Percentiles rank a stretch among this genome's conserved stretches.
Conservation (phyloP, 257 asterid species). For the Leonotis leonurus region DNA sequence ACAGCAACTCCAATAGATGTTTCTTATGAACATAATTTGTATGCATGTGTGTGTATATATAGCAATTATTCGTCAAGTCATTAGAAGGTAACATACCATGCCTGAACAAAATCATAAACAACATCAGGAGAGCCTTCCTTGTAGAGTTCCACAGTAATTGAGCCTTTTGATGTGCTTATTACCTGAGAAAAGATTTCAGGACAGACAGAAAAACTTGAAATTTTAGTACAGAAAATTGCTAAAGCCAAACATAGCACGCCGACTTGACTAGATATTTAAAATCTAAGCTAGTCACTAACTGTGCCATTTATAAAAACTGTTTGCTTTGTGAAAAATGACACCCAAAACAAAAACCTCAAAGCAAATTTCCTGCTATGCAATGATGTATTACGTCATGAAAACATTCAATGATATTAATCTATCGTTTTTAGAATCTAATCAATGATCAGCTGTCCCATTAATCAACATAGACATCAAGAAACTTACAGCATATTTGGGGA, state of each 20-base stretch:
- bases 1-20: neutral
- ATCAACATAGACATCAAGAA: conserved; percentile 9
- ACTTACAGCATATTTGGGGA: conserved; percentile 88
- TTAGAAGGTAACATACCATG: conserved; percentile 44
- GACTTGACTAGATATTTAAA: too few species aligned
- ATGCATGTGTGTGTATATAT: neutral
- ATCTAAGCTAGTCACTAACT: too few species aligned
- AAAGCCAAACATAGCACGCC: too few species aligned
- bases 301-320: too few species aligned
- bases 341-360: neutral
- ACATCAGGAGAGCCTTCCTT: conserved; percentile 84
- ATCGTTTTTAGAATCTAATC: neutral
- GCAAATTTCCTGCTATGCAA: neutral
- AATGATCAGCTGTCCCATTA: too few species aligned
- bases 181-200: conserved; percentile 39
- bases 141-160: conserved; percentile 74
- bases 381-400: neutral
- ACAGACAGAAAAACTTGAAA: neutral
- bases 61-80: neutral
- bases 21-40: too few species aligned
- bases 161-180: conserved; percentile 77
- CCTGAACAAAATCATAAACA: conserved; percentile 59
- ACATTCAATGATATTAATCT: conserved; percentile 2
- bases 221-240: too few species aligned
- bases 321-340: too few species aligned